Percentiles rank a stretch among this genome's conserved stretches.
Conservation (phyloP, 495 filamentous ascomycete species). For the Cryomyces minteri region DNA sequence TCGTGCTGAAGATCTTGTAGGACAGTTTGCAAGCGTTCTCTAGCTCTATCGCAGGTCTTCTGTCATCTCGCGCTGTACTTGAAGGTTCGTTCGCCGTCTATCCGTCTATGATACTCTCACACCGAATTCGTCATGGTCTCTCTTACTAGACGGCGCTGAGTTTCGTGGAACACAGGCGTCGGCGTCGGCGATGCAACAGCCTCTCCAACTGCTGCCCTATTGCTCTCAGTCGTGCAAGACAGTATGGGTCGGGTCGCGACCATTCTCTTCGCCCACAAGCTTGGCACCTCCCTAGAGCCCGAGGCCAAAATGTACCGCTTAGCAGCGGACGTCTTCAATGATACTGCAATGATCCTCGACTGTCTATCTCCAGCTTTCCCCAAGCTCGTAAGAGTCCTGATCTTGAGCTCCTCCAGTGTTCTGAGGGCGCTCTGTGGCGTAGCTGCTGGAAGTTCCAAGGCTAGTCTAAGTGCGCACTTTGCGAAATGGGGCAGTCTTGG, state of each 20-base stretch:
- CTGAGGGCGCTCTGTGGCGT: conserved; percentile 76
- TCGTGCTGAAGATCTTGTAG: conserved; percentile 21
- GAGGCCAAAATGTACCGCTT: conserved; percentile 92
- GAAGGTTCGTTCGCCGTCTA: conserved; percentile 33
- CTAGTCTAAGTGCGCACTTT: conserved; percentile 83
- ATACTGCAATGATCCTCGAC: conserved; percentile 76
- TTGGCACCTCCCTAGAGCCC: conserved; percentile 76
- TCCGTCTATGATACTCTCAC: too few species aligned
- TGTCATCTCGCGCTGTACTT: conserved; percentile 77
- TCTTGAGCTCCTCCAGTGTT: conserved; percentile 60
- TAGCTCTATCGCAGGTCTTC: conserved; percentile 74
- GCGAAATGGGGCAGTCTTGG: conserved; percentile 75
- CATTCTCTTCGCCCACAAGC: conserved; percentile 72
- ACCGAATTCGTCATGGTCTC: too few species aligned
- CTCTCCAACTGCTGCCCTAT: conserved; percentile 69
- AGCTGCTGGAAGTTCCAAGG: conserved; percentile 76
- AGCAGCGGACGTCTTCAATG: conserved; percentile 83
- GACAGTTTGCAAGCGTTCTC: conserved; percentile 95
- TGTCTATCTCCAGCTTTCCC: conserved; percentile 70
- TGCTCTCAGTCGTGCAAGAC: conserved; percentile 77
- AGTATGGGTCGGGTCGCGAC: conserved; percentile 70
- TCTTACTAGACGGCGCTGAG: too few species aligned
- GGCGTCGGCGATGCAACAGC: conserved; percentile 79
- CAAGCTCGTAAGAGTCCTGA: conserved; percentile 39
- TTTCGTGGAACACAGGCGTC: conserved; percentile 24